phyloP scores from a whole-genome alignment of 495 filamentous ascomycete genomes.

The Viridothelium virens region DNA sequence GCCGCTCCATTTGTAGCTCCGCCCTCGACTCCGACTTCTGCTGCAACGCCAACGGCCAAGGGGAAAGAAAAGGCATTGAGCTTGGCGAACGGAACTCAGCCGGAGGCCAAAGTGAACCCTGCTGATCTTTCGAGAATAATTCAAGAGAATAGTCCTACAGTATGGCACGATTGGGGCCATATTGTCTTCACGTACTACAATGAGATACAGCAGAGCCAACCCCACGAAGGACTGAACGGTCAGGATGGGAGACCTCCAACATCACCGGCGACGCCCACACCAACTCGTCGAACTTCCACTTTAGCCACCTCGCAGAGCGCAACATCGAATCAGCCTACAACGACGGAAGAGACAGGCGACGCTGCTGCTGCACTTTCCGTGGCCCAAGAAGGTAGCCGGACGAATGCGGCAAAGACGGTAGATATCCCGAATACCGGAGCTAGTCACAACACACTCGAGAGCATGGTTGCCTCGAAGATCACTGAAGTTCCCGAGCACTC shows the following conservation, averaged over 20 bases:
- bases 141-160: conserved; percentile 40
- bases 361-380: conserved; percentile 16
- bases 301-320: conserved; percentile 28
- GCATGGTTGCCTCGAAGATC: conserved; percentile 56
- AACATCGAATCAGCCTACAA: conserved; percentile 38
- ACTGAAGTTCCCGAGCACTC: conserved; percentile 60
- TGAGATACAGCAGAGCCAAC: conserved; percentile 20
- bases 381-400: conserved; percentile 15
- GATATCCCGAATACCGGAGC: conserved; percentile 64
- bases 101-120: conserved; percentile 51
- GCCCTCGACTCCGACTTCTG: conserved; percentile 34
- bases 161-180: conserved; percentile 62
- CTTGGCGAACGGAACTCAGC: conserved; percentile 34
- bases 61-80: conserved; percentile 59
- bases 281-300: conserved; percentile 37
- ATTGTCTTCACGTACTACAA: conserved; percentile 61
- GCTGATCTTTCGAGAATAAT: conserved; percentile 70
- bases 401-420: conserved; percentile 46
- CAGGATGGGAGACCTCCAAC: conserved; percentile 19
- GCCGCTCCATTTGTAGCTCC: conserved; percentile 75
- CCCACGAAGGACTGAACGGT: conserved; percentile 14
- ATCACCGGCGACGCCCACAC: conserved; percentile 46
- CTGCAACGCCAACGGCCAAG: conserved; percentile 48
- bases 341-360: conserved; percentile 48
- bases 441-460: conserved; percentile 52